phyloP scores from a whole-genome alignment of 2,329 filamentous ascomycete species.

The Diaporthe sp. region DNA sequence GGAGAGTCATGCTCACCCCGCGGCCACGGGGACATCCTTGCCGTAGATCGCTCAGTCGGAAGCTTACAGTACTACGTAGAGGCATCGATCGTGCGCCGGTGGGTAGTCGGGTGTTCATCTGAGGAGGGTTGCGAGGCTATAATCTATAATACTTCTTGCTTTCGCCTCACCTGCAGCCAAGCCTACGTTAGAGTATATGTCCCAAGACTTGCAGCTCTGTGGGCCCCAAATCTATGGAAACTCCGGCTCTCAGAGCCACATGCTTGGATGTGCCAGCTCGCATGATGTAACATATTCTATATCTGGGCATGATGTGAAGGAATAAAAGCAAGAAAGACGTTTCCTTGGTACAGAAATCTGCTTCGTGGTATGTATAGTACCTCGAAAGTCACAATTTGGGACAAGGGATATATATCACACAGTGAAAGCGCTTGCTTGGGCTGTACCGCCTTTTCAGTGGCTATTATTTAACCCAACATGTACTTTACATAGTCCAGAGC shows the following conservation, averaged over 20 bases:
- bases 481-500: constrained; percentile 52
- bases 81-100: background rate
- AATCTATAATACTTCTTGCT: background rate
- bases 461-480: no score
- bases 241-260: background rate
- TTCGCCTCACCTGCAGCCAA: constrained; percentile 29
- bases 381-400: background rate
- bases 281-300: background rate
- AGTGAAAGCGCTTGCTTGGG: background rate
- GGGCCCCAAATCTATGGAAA: background rate
- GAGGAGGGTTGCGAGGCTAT: background rate
- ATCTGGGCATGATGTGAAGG: background rate
- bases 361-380: background rate
- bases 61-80: background rate
- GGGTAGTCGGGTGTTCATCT: background rate
- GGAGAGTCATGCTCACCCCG: constrained; percentile 13
- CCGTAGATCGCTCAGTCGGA: background rate
- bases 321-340: constrained; percentile 7
- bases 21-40: constrained; percentile 22
- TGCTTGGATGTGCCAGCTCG: background rate
- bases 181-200: background rate
- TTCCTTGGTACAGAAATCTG: no score
- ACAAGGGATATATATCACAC: background rate
- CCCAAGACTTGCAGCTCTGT: background rate
- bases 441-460: background rate